Conservation (phyloP, 331 rosid genomes). For the Spiraea crenata region DNA sequence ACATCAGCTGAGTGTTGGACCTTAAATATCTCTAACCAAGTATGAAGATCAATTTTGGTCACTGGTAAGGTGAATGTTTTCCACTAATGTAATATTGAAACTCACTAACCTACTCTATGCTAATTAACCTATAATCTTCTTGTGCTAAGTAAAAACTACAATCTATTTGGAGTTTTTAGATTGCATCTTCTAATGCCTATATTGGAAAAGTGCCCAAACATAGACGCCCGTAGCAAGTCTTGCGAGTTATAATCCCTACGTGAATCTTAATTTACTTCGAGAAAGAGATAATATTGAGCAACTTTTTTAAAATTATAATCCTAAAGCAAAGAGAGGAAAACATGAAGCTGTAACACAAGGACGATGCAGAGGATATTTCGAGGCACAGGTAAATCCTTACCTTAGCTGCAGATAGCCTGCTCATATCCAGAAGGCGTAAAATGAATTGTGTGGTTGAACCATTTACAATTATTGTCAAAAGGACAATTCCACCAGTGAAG, state of each 20-base stretch:
- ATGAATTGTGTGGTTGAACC: conserved; percentile 92
- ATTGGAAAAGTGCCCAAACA: neutral
- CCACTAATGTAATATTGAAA: neutral
- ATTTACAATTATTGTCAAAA: conserved; percentile 84
- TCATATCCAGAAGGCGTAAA: conserved; percentile 64
- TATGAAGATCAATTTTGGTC: neutral
- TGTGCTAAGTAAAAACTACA: neutral
- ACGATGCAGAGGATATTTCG: neutral
- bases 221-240: neutral
- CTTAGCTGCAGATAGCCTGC: conserved; percentile 78
- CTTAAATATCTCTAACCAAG: neutral
- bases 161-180: conserved; percentile 1
- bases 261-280: neutral
- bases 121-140: neutral
- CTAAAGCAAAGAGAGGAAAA: neutral
- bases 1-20: neutral
- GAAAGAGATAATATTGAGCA: neutral
- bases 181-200: neutral
- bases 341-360: neutral
- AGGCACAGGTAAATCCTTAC: conserved; percentile 36
- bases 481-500: conserved; percentile 94
- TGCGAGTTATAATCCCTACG: neutral
- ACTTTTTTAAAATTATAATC: neutral
- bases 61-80: neutral
- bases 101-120: neutral